Base-by-base conservation (phyloP, 75 land plant species). In the Pinus albicaulis region DNA sequence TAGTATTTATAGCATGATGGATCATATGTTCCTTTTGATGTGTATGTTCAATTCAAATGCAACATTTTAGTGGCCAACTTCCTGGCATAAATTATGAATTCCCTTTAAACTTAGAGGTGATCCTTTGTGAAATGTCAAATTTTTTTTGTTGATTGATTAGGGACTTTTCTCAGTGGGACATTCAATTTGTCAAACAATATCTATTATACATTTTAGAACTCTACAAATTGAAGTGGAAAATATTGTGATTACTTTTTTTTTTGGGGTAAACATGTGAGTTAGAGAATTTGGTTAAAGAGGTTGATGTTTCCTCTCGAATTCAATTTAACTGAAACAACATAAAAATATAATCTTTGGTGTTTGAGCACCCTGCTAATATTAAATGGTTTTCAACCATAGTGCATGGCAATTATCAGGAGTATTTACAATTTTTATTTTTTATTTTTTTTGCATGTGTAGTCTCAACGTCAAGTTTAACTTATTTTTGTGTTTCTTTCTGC, bases 401-500 rank as follows among this genome's bases (percentile, higher is more conserved):
- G 24, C 13, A 68, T 68, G 20, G 13, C 20, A 38, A 1, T 34
- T 66, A 34, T 20, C 17, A 38, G 24, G 41, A n/a, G 41, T 68
- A 10, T 68, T 68, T 68, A 20, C 14, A 10, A 34, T 68, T n/a
- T 31, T 38, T 20, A n/a, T n/a, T n/a, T n/a, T n/a, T n/a, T n/a
- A n/a, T 20, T 41, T 4, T 68, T 36, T 4, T 38, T n/a, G 24
- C 23, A 38, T 41, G 20, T 3, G 34, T n/a, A n/a, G 23, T 36
- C 24, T 68, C 48, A 56, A 38, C 3, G 10, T 61, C 24, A 24
- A 24, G 20, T 61, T 11, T 73, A 56, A 25, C 15, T 16, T 73
- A 59, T 55, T 72, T 71, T 74, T 77, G 17, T 36, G 16, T 41
- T 44, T 44, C 22, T 5, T 59, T 74, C 62, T 86, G 83, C 98